Evolutionary conservation across 1,284 basidiomycete species (phyloP), one percentile per base, ranked within the genome.

Genomic region (Ceratorhiza oryzae-sativae): DNA sequence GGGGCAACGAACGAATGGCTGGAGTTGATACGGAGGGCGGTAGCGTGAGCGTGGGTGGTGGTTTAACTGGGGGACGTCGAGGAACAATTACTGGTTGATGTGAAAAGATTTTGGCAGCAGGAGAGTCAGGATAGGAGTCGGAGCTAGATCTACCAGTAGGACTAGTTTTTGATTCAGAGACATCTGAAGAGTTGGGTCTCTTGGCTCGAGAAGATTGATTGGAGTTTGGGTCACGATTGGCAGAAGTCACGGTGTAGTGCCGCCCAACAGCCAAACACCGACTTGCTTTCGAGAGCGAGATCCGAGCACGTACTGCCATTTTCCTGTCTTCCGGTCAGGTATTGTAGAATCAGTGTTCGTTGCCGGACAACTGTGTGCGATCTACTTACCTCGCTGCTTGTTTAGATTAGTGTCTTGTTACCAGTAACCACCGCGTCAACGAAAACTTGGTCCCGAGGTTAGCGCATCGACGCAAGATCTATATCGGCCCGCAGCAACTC

Each of bases 41-140:
- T 18, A 68, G 51, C 36, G 51, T 36, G 9, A 68, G 63, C 27
- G 63, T 68, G 5, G 63, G 63, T 6, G 63, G 63, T 13, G 63
- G 63, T 32, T 23, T 32, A 32, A 68, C 63, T 41, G 25, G 3
- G 3, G 63, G 63, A 41, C 63, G 63, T 27, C 63, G n/a, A 13
- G 36, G 36, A 13, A 53, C 27, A 25, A 56, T 68, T n/a, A 61
- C 59, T 48, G 59, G 59, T 8, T 41, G 23, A 46, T 46, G 59
- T 30, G 39, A 46, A 32, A 61, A 48, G 46, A 61, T 61, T 32
- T 61, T 61, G 27, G 56, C 36, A 13, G 56, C 36, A 27, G 34
- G 25, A 30, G 49, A 53, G 27, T 53, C 49, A 2, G 30, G 27
- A 3, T 25, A 27, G 27, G 56, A 59, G n/a, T 41, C 56, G 3